Conservation (phyloP, 176 grass and related monocot species). For the sorghum (Sorghum bicolor) region DNA sequence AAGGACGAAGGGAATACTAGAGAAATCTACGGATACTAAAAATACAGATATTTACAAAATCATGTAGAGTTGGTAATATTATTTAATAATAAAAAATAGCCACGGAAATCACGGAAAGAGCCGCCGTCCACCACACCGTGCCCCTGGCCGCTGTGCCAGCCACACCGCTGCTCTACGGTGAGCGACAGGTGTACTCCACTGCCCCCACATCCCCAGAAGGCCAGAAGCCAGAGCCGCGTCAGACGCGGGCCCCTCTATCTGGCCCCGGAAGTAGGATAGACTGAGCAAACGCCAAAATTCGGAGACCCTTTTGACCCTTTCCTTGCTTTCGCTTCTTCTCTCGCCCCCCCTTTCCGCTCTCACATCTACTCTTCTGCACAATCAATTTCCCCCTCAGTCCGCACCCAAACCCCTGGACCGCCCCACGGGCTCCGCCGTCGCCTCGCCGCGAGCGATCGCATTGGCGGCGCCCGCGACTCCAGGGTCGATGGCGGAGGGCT, state of each 20-base stretch:
- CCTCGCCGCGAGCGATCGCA: constrained; percentile 24
- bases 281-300: constrained; percentile 3
- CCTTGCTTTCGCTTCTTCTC: not conserved
- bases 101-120: not conserved
- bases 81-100: not conserved
- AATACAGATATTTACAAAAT: not conserved
- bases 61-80: not conserved
- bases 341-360: not conserved
- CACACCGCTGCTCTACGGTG: not conserved
- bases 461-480: constrained; percentile 10
- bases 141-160: not conserved
- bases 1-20: too few relatives aligned
- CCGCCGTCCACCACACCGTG: too few relatives aligned
- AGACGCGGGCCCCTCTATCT: not conserved
- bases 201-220: not conserved
- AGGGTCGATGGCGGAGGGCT: constrained; percentile 25
- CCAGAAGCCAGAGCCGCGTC: not conserved
- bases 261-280: not conserved
- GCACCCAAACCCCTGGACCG: not conserved
- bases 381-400: not conserved
- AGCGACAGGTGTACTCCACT: constrained; percentile 20
- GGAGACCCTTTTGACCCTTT: constrained; percentile 13
- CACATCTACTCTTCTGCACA: not conserved
- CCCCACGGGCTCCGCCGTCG: not conserved
- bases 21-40: not conserved